phyloP scores from a whole-genome alignment of 1,139 yeast genomes.

The Fermentozyma sake region DNA sequence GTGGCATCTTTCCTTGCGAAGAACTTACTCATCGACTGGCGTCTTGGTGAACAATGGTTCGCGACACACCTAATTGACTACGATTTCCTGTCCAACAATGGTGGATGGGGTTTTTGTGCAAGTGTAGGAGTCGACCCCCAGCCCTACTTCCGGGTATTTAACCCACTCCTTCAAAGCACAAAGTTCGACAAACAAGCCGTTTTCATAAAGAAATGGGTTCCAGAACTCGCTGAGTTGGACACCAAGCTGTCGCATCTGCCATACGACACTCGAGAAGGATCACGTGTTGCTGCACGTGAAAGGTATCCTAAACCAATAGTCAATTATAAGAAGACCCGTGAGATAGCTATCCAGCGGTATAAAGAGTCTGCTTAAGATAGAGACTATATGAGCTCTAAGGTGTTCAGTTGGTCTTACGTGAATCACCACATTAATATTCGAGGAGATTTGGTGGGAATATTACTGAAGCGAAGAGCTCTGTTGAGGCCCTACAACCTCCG shows the following conservation, averaged over 20 bases:
- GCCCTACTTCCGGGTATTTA: conserved; percentile 53
- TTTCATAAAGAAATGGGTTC: conserved; percentile 48
- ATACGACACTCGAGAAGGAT: conserved; percentile 16
- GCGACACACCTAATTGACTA: conserved; percentile 46
- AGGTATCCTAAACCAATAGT: conserved; percentile 42
- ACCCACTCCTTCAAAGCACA: conserved; percentile 48
- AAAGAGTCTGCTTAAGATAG: too few species aligned
- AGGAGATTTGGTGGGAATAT: too few species aligned
- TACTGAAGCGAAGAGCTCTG: too few species aligned
- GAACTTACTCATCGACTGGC: conserved; percentile 51
- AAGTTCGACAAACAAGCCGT: conserved; percentile 44
- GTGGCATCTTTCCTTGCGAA: conserved; percentile 50
- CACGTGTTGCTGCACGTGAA: conserved; percentile 14
- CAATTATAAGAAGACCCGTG: conserved; percentile 31
- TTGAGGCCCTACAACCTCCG: too few species aligned
- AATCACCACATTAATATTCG: too few species aligned
- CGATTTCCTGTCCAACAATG: conserved; percentile 51
- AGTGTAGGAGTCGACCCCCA: conserved; percentile 52
- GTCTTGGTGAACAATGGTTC: conserved; percentile 51
- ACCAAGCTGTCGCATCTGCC: conserved; percentile 34
- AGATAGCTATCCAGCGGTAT: conserved; percentile 34
- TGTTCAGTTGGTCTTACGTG: too few species aligned
- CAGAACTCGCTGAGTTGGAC: conserved; percentile 36
- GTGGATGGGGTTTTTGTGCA: conserved; percentile 56
- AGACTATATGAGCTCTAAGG: too few species aligned